Percentiles rank a stretch among this genome's conserved stretches.
phyloP scores from a whole-genome alignment of 352 stramenopile species.

The Pythium utonaiense region DNA sequence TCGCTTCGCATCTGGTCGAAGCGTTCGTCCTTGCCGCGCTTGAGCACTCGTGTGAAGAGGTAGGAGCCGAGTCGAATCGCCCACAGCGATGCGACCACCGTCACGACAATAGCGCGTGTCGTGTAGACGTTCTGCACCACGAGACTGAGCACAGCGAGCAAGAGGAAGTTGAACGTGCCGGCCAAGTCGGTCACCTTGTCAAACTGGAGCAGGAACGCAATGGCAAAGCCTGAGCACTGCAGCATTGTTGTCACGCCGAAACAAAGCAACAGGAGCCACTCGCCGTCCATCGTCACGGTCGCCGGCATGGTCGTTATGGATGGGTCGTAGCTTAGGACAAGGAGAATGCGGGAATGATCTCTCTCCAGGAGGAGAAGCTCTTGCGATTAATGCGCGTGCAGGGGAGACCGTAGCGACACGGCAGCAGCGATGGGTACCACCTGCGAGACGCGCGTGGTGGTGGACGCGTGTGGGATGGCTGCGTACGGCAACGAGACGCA shows the following conservation, averaged over 20 bases:
- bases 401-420: neutral
- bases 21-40: slow-evolving; percentile 63
- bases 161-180: slow-evolving; percentile 54
- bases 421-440: neutral
- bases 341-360: too few species aligned
- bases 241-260: slow-evolving; percentile 46
- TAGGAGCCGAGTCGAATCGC: slow-evolving; percentile 63
- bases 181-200: slow-evolving; percentile 70
- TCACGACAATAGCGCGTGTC: slow-evolving; percentile 46
- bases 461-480: too few species aligned
- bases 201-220: slow-evolving; percentile 58
- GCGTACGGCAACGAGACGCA: too few species aligned
- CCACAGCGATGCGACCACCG: slow-evolving; percentile 47
- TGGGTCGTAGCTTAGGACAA: neutral
- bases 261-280: slow-evolving; percentile 43
- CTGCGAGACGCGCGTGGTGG: too few species aligned
- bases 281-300: slow-evolving; percentile 16
- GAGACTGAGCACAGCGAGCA: slow-evolving; percentile 48
- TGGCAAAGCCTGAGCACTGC: slow-evolving; percentile 58
- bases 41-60: slow-evolving; percentile 61
- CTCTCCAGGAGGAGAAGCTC: neutral
- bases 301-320: slow-evolving; percentile 4
- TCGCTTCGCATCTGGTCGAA: slow-evolving; percentile 76
- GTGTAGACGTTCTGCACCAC: slow-evolving; percentile 40
- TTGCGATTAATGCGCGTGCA: too few species aligned